Evolutionary conservation across 371 early-diverging fungal genomes (phyloP), one percentile per base, ranked within the genome.

Genomic region (Actinomucor elegans): DNA sequence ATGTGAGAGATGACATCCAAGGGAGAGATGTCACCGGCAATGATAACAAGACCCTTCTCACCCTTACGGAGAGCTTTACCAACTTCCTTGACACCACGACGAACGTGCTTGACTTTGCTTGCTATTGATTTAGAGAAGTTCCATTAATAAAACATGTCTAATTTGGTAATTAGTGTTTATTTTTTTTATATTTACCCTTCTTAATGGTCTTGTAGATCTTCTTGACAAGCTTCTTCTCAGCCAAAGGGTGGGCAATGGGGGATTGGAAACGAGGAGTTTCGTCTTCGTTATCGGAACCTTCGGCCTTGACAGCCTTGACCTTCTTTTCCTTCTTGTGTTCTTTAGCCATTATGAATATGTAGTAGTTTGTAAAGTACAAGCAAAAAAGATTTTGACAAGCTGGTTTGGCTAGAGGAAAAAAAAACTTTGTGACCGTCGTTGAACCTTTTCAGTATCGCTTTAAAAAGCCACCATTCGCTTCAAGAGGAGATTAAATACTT

Each of bases 1-100:
- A 99, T 75, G 71, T 99, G 99, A 37, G 96, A 89, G 55, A 99
- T 90, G 40, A 99, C 94, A 75, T 99, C 99, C 55, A 97, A 85
- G 31, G 99, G 99, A 20, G 94, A 92, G 59, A 96, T 92, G 73
- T 98, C 95, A 47, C 95, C 99, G 31, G 97, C 97, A 64, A 99
- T 79, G 38, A 99, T 73, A 17, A 98, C 92, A 52, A 99, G 63
- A 20, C 97, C 99, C 81, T 96, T 95, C 55, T 90, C 82, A 46
- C 94, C 95, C 82, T 97, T 97, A 57, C 96, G 86, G 55, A 98
- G 79, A 49, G 89, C 93, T 80, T 97, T 97, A 47, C 92, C 92
- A 31, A 96, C 96, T 79, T 98, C 99, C 85, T 97, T 97, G 29
- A 97, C 94, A 58, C 99, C 99, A 58, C 99, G 91, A 71, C 89